Percentiles rank a stretch among this genome's conserved stretches.
Evolutionary conservation across 2,329 filamentous ascomycete genomes (phyloP).

Genomic region (Ophiobolus disseminans): DNA sequence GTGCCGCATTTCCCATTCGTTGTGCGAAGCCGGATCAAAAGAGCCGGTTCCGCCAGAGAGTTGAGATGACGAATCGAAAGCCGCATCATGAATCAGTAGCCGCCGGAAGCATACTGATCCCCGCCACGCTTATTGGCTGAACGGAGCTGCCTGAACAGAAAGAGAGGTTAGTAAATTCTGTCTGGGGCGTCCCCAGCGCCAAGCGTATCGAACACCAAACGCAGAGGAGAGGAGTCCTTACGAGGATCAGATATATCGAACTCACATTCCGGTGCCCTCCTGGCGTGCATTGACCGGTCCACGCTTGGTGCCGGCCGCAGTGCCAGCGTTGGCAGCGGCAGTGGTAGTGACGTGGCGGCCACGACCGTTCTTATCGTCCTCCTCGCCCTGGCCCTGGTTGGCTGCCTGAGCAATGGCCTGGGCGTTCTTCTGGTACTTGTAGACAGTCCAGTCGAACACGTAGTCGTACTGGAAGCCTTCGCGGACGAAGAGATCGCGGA

Average conservation of each 20-base stretch:
- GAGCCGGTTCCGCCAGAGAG: slow-evolving; percentile 48
- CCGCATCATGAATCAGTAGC: slow-evolving; percentile 56
- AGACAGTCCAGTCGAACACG: slow-evolving; percentile 99
- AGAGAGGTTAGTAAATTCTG: slow-evolving; percentile 56
- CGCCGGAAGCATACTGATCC: slow-evolving; percentile 56
- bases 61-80: slow-evolving; percentile 51
- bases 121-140: slow-evolving; percentile 60
- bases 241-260: slow-evolving; percentile 78
- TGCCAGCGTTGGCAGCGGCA: slow-evolving; percentile 69
- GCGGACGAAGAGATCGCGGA: slow-evolving; percentile 98
- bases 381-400: slow-evolving; percentile 68
- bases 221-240: slow-evolving; percentile 88
- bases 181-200: slow-evolving; percentile 67
- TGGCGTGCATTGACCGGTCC: slow-evolving; percentile 78
- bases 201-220: slow-evolving; percentile 81
- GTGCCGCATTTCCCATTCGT: slow-evolving; percentile 55
- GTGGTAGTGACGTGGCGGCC: slow-evolving; percentile 63
- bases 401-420: slow-evolving; percentile 89
- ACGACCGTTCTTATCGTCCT: slow-evolving; percentile 78
- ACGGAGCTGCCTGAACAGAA: slow-evolving; percentile 58
- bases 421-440: slow-evolving; percentile 99
- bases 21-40: slow-evolving; percentile 38
- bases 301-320: slow-evolving; percentile 68
- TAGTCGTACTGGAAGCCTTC: slow-evolving; percentile 99
- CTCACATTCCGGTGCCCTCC: slow-evolving; percentile 97